Percentiles rank a stretch among this genome's conserved stretches.
phyloP scores from a whole-genome alignment of 768 basidiomycete species.

The Hygrocybe coccinea region DNA sequence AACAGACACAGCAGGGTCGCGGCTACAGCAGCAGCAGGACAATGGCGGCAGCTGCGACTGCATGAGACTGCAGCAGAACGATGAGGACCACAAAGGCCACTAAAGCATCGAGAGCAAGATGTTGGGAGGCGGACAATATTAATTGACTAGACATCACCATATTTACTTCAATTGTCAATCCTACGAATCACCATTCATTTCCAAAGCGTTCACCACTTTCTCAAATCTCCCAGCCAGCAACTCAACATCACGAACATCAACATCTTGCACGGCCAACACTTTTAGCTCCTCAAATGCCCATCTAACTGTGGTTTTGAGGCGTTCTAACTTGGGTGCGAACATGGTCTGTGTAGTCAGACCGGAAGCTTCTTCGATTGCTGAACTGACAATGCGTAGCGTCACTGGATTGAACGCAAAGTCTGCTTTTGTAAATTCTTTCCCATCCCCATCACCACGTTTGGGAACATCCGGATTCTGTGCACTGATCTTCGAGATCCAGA shows the following conservation, averaged over 20 bases:
- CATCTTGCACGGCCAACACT: neutral
- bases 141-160: neutral
- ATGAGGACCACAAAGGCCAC: no score
- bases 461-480: slow-evolving; percentile 1
- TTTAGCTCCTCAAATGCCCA: neutral
- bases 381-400: neutral
- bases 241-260: neutral
- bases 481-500: neutral
- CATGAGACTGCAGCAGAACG: no score
- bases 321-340: neutral
- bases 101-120: no score
- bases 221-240: neutral
- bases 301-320: neutral
- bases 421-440: neutral
- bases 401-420: slow-evolving; percentile 1
- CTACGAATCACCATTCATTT: neutral
- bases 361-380: neutral
- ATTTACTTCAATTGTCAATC: neutral
- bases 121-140: neutral
- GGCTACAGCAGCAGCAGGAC: no score
- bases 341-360: neutral
- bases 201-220: neutral
- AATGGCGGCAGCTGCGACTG: no score
- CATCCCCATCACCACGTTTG: neutral
- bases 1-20: neutral